Percentiles rank a stretch among this genome's conserved stretches.
These are phyloP conservation scores for Camellia oleifera DNA, from an alignment of 179 eudicot genomes.

Conservation along the genomic window DNA sequence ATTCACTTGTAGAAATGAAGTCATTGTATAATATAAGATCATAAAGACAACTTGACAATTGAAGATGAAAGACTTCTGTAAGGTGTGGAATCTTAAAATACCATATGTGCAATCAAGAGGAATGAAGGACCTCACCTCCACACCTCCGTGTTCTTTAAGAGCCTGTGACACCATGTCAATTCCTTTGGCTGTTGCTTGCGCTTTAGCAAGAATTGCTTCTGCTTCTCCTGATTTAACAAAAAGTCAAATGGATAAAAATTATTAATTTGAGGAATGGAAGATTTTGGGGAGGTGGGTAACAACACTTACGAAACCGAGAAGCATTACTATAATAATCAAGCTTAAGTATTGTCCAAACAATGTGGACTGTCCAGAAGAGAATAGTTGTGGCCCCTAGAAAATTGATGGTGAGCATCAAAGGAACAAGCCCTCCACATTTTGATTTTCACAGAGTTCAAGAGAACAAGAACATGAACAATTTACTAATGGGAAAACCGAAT, in stretches of 20 bases:
- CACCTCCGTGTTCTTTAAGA: slow-evolving; percentile 44
- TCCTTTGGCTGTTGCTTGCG: slow-evolving; percentile 53
- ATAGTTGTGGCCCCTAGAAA: not conserved
- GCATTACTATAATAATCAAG: not conserved
- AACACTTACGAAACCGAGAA: not conserved
- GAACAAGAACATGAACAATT: too few species aligned
- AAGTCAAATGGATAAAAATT: not conserved
- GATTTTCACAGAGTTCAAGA: not conserved
- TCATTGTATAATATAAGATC: too few species aligned
- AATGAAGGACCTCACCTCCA: slow-evolving; percentile 35
- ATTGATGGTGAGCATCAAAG: not conserved
- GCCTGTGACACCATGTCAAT: slow-evolving; percentile 43
- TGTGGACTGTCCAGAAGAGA: not conserved
- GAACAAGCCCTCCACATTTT: not conserved
- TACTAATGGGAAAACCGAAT: too few species aligned
- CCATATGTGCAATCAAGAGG: not conserved
- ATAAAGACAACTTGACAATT: not conserved
- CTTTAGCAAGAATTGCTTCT: slow-evolving; percentile 62
- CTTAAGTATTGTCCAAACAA: not conserved
- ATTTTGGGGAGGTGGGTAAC: not conserved
- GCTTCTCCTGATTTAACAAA: slow-evolving; percentile 66
- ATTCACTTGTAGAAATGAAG: not conserved
- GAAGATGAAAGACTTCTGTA: not conserved
- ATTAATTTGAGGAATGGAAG: not conserved
- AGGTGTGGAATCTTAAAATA: not conserved